phyloP scores from a whole-genome alignment of 257 asterid genomes.

The Solanum megistacrolobum region DNA sequence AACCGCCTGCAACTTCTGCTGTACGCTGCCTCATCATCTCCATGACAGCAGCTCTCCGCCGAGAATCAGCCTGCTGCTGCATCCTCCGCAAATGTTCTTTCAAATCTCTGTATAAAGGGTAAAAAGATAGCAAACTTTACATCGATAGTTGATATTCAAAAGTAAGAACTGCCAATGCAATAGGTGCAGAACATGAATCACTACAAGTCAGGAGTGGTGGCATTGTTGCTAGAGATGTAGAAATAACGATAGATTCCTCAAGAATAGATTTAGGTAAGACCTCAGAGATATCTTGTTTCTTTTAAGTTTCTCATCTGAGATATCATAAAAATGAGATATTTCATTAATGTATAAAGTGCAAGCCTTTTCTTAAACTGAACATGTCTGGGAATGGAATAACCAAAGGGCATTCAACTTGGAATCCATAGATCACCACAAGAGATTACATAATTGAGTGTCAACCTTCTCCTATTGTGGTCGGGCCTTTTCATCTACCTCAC shows the following conservation, averaged over 20 bases:
- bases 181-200: background rate
- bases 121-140: background rate
- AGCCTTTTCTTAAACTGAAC: background rate
- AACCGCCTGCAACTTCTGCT: constrained; percentile 70
- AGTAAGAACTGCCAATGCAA: background rate
- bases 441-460: background rate
- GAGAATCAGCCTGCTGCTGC: constrained; percentile 89
- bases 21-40: constrained; percentile 98
- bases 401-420: background rate
- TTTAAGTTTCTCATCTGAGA: background rate
- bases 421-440: background rate
- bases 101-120: constrained; percentile 51
- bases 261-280: background rate
- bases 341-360: background rate
- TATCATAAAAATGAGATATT: background rate
- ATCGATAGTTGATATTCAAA: background rate
- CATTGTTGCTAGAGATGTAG: background rate
- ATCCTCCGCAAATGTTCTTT: constrained; percentile 64
- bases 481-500: background rate
- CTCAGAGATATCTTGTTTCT: background rate
- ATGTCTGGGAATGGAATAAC: background rate
- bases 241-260: background rate
- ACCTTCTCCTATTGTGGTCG: background rate
- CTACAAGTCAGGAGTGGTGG: background rate
- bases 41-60: constrained; percentile 92